Evolutionary conservation across 805 yeast species (phyloP), one percentile per base, ranked within the genome.

Genomic region (Saccharomycopsis capsularis): DNA sequence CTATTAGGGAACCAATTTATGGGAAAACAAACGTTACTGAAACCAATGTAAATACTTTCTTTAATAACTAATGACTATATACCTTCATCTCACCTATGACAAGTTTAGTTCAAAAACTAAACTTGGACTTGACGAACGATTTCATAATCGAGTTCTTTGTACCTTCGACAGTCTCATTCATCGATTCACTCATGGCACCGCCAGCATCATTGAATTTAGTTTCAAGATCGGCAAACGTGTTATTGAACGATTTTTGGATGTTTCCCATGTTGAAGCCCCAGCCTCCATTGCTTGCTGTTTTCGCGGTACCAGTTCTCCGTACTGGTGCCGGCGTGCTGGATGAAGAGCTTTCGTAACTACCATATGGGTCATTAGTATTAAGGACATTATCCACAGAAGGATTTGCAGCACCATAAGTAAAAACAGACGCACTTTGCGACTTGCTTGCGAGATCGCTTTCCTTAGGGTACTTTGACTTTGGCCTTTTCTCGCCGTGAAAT

Each of bases 401-500:
- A 15, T 56, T 35, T 16, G 50, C 18, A 42, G 42, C 42, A 30
- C 53, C 51, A 4, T 48, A 50, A 46, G 43, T 30, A 51, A 59
- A 51, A 23, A 65, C 57, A 47, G 60, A 57, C 29, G 57, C 24
- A 6, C 67, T 58, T 5, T 68, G 47, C 2, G 64, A 69, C 49
- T 74, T 77, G 54, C 50, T 64, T 1, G 83, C 84, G 48, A 83
- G 63, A 19, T 68, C 70, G 46, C 81, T 76, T 56, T 86, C 95
- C 24, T 70, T 68, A 6, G 41, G 42, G 46, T 73, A 71, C 59
- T 78, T 80, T 1, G 82, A 70, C 19, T 73, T 67, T 40, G 82
- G 79, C 54, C 95, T 74, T 47, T 78, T 76, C 0, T 81, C 82
- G 1, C 97, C 97, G 3, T 85, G 86, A 35, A 91, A 71, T 40